Base-by-base conservation (phyloP, 2,329 filamentous ascomycete genomes). In the Tolypocladium inflatum region DNA sequence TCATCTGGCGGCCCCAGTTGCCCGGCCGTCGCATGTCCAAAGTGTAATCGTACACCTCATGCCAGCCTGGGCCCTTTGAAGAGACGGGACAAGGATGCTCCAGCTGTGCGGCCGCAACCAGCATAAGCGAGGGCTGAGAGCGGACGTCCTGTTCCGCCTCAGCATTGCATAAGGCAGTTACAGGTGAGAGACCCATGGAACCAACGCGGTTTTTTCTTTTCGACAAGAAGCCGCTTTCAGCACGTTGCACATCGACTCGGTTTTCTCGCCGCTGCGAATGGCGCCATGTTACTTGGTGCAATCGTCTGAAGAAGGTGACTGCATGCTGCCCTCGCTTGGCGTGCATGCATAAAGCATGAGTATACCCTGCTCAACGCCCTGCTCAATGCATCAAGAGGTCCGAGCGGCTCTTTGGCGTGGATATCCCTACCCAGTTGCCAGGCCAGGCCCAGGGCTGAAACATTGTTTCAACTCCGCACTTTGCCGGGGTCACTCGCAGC, bases 391-490 rank as follows among this genome's bases (percentile, higher is more conserved):
- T 35, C 48, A 35, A 51, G 48, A 2, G 48, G 48, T 35, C 48
- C 48, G 48, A 35, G 48, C 48, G 26, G 19, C 39, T n/a, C 39
- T 41, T 35, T n/a, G 48, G 21, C 48, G 19, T 51, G 48, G 48
- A 51, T 21, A 41, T 21, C 38, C 26, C 17, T 13, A 21, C 15
- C 39, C 38, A 26, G 26, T 30, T 30, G 1, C 26, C 26, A 33
- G 38, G 38, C 17, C n/a, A 19, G 10, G 23, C 23, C 42, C 38
- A 43, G 30, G 54, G 54, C 38, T 55, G 54, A 55, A 55, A 55
- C 54, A 55, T 17, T 55, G 54, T 55, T 55, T 55, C 54, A 55
- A 42, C 54, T 41, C 54, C 54, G 41, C 54, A 41, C 54, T 39
- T 55, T 42, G 13, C 54, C 23, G 38, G 38, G 26, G 23, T 19